Evolutionary conservation across 2,329 filamentous ascomycete genomes (phyloP).

Genomic region (Calonectria fujianensis): DNA sequence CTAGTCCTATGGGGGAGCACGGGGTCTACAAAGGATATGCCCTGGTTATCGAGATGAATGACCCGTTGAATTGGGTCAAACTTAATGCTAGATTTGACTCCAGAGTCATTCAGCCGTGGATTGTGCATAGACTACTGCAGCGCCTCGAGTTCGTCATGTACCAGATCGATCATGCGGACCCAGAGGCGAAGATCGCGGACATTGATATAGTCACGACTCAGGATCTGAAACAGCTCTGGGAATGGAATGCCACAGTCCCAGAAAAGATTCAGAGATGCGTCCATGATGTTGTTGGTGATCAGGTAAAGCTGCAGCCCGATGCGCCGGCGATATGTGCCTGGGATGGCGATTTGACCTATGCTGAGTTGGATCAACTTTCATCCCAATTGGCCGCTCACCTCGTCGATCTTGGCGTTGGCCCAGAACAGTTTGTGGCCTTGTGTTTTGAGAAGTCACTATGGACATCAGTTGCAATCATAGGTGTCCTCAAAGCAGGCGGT

Average conservation of each 20-base stretch:
- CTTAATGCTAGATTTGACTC: background rate
- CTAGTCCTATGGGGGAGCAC: no score
- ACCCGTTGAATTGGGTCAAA: background rate
- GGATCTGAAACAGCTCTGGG: constrained; percentile 34
- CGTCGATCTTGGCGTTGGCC: constrained; percentile 52
- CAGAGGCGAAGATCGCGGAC: background rate
- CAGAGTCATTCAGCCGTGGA: background rate
- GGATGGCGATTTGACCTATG: constrained; percentile 61
- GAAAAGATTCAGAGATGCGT: constrained; percentile 43
- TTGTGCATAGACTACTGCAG: background rate
- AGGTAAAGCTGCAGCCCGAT: constrained; percentile 34
- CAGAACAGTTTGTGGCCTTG: constrained; percentile 47
- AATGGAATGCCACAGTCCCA: constrained; percentile 38
- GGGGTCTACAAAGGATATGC: background rate
- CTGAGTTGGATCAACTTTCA: constrained; percentile 62
- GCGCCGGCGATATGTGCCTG: constrained; percentile 48
- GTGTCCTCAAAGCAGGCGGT: constrained; percentile 50
- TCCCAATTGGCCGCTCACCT: constrained; percentile 61
- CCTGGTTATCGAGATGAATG: background rate
- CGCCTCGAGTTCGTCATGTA: background rate
- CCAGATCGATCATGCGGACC: background rate
- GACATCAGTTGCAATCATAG: constrained; percentile 48
- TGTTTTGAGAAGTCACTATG: constrained; percentile 52
- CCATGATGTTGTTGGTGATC: constrained; percentile 41
- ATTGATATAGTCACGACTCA: background rate